Base-by-base conservation (phyloP, 495 filamentous ascomycete species). In the Niebla homalea region DNA sequence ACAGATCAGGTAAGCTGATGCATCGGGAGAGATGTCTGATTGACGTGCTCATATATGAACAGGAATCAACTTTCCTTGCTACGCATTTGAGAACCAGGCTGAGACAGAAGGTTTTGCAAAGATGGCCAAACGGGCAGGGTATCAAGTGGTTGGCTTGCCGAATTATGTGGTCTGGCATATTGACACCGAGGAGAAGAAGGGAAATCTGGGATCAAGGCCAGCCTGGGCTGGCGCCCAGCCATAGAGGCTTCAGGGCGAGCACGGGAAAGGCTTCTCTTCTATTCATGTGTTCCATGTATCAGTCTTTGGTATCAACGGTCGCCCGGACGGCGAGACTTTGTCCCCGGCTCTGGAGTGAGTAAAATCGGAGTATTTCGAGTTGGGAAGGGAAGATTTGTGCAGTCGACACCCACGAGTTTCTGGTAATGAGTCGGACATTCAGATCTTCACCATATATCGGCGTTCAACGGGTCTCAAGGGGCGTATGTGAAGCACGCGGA, bases 151-250 rank as follows among this genome's bases (percentile, higher is more conserved):
- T 50, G 92, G 92, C 32, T 73, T 98, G 46, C 93, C 92, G 50
- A 98, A 98, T 67, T 98, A 98, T 64, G 80, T 98, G 41, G 89
- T 98, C 42, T 98, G 92, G 92, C 92, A 98, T 64, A 87, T 96
- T 57, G 92, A 98, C 64, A 98, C 92, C n/a, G 80, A 94, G 38
- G 92, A 97, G 73, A 96, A 96, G 73, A 78, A 80, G 11, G 92
- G 90, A 3, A 96, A 98, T 43, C 23, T 66, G 48, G 76, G 69
- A 46, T 57, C 45, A 23, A 52, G 58, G 38, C 51, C 54, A 43
- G 55, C 58, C 23, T 56, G 39, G 43, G 47, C 32, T 49, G 20
- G 23, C 15, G 40, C 47, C 40, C 21, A 40, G 39, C 21, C 21
- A 6, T 22, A 42, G 39, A 22, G 21, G 18, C 5, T 12, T 14